A percentile compares a stretch with the other conserved stretches of the same genome.
Evolutionary conservation across 345 rosid species (phyloP).

Genomic region (Cochlearia excelsa): DNA sequence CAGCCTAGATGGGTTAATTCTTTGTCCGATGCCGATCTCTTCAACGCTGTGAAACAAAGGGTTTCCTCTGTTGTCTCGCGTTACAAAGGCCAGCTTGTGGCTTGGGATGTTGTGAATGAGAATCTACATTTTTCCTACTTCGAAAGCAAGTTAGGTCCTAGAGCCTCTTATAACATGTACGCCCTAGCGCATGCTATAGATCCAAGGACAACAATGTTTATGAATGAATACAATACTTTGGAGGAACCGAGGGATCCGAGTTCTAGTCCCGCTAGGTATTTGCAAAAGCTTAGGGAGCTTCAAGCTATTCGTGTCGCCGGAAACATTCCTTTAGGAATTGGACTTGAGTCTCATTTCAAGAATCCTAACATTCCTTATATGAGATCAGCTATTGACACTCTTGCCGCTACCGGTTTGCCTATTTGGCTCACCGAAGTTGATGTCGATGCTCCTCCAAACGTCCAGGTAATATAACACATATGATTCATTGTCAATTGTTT

Average conservation of each 20-base stretch:
- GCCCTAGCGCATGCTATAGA: constrained; percentile 37
- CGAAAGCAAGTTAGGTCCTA: constrained; percentile 54
- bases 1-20: constrained; percentile 53
- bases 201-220: constrained; percentile 38
- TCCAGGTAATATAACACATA: constrained; percentile 19
- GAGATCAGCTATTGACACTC: constrained; percentile 63
- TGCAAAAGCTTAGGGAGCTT: constrained; percentile 48
- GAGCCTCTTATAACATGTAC: constrained; percentile 39
- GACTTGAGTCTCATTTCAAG: constrained; percentile 64
- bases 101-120: constrained; percentile 83
- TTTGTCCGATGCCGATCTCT: constrained; percentile 36
- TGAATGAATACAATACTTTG: constrained; percentile 69
- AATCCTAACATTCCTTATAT: constrained; percentile 61
- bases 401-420: constrained; percentile 51
- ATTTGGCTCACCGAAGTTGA: constrained; percentile 87
- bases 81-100: constrained; percentile 52
- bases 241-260: constrained; percentile 52
- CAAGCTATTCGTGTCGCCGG: constrained; percentile 17
- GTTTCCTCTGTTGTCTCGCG: constrained; percentile 45
- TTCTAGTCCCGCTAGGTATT: constrained; percentile 47
- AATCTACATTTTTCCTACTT: constrained; percentile 55
- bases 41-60: constrained; percentile 38
- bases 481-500: not conserved
- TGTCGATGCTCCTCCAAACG: constrained; percentile 38
- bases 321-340: constrained; percentile 45